A percentile compares a stretch with the other conserved stretches of the same genome.
Conservation (phyloP, 2,329 filamentous ascomycete species). For the Neopestalotiopsis sp. region DNA sequence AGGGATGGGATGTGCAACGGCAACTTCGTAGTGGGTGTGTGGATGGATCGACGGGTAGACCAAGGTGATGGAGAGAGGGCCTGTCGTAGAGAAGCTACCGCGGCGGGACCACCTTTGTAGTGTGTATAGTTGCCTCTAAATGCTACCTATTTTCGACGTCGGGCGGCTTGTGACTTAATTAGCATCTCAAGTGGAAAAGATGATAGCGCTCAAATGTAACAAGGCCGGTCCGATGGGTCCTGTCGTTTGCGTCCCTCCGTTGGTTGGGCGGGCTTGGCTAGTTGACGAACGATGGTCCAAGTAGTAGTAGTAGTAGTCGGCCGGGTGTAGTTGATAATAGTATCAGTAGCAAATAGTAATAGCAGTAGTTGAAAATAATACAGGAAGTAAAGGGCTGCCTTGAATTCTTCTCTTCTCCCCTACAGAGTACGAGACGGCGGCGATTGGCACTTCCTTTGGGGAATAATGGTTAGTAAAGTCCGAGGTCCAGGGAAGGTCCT, state of each 20-base stretch:
- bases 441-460: slow-evolving; percentile 17
- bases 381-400: not conserved
- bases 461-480: slow-evolving; percentile 12
- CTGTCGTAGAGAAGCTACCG: slow-evolving; percentile 23
- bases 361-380: not conserved
- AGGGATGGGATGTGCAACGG: slow-evolving; percentile 22
- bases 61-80: slow-evolving; percentile 27
- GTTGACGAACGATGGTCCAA: not conserved
- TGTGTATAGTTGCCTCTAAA: not conserved
- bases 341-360: not conserved
- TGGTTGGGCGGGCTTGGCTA: not conserved
- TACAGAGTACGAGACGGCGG: not conserved
- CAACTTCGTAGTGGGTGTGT: slow-evolving; percentile 22
- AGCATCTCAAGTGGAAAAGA: slow-evolving; percentile 15
- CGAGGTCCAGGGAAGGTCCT: slow-evolving; percentile 8
- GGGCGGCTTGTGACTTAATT: not conserved
- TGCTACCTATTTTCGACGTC: slow-evolving; percentile 8
- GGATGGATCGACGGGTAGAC: slow-evolving; percentile 35
- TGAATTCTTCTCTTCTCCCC: not conserved
- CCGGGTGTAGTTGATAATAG: not conserved
- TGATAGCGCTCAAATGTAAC: not conserved
- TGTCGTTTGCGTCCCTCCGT: slow-evolving; percentile 1
- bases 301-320: not conserved
- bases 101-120: slow-evolving; percentile 3
- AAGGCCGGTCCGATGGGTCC: slow-evolving; percentile 11